Evolutionary conservation across 1,139 yeast species (phyloP), one percentile per base, ranked within the genome.

Genomic region (Yamadazyma mexicana): DNA sequence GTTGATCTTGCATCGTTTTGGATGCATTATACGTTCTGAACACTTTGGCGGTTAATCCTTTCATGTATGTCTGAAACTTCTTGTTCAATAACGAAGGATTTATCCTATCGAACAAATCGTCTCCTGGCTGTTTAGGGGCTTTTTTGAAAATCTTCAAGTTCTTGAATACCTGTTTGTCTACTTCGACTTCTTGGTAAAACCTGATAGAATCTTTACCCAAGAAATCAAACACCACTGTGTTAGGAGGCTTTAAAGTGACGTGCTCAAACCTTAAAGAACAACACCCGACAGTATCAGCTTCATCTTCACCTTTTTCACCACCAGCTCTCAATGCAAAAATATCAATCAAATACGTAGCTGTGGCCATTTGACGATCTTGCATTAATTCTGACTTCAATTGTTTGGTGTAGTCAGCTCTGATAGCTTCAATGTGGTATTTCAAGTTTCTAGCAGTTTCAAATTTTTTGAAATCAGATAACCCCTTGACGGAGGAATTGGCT

Each of bases 11-110:
- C 97, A 91, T 89, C 2, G 97, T 89, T 58, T 87, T 87, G 2
- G 97, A 87, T 0, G 98, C 98, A 65, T 91, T 91, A 60, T 87
- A 92, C 0, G 98, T 91, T 81, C 98, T 95, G 74, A 92, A 92
- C 16, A 89, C 97, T 61, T 91, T 91, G 9, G 98, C 98, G 0
- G 97, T 88, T 51, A 92, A 73, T 0, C 98, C 98, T 33, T 87
- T 82, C 95, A 91, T 86, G 62, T 89, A 89, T 46, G 75, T 81
- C 58, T 88, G 96, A 55, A 92, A 78, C 58, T 88, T 91, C 59
- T 83, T 87, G 69, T 91, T 91, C 54, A 91, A 72, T 38, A 84
- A 68, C 1, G 87, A 66, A 3, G 98, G 97, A 55, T 83, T 91
- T 31, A 91, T 75, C 48, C 97, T 75, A 62, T 91, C 98, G 62